Evolutionary conservation across 306 rosid species (phyloP).

Genomic region (Prunus mongolica): DNA sequence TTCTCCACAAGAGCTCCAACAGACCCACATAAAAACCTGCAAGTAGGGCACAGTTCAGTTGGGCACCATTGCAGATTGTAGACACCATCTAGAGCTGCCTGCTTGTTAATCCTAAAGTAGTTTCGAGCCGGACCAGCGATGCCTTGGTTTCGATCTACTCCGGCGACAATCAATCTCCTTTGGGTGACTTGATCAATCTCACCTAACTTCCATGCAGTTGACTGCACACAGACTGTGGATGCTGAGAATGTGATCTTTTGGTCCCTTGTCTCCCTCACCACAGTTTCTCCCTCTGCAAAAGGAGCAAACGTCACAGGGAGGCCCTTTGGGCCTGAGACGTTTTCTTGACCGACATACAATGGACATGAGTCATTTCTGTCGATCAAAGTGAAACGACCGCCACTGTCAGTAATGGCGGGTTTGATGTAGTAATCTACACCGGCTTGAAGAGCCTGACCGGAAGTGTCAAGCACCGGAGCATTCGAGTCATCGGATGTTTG

Average conservation of each 20-base stretch:
- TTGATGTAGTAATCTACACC: constrained; percentile 51
- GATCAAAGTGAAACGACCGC: constrained; percentile 51
- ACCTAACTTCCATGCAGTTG: constrained; percentile 41
- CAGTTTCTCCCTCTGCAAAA: constrained; percentile 23
- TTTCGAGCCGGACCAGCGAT: neutral
- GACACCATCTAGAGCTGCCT: neutral
- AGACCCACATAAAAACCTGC: constrained; percentile 39
- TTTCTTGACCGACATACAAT: constrained; percentile 39
- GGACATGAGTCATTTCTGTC: constrained; percentile 33
- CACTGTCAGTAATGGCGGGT: constrained; percentile 52
- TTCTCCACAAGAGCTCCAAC: constrained; percentile 38
- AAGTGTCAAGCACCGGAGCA: constrained; percentile 42
- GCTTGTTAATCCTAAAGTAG: constrained; percentile 32
- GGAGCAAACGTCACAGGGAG: constrained; percentile 38
- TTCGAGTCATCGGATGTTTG: constrained; percentile 15
- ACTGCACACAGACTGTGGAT: constrained; percentile 13
- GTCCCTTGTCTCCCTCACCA: constrained; percentile 31
- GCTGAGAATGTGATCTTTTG: constrained; percentile 38
- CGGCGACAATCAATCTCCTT: constrained; percentile 40
- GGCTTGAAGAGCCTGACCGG: constrained; percentile 33
- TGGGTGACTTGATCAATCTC: neutral
- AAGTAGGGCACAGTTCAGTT: constrained; percentile 39
- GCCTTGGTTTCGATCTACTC: neutral
- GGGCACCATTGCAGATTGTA: constrained; percentile 57
- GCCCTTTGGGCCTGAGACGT: constrained; percentile 23